Evolutionary conservation across 345 rosid genomes (phyloP).

Genomic region (Stellera chamaejasme): DNA sequence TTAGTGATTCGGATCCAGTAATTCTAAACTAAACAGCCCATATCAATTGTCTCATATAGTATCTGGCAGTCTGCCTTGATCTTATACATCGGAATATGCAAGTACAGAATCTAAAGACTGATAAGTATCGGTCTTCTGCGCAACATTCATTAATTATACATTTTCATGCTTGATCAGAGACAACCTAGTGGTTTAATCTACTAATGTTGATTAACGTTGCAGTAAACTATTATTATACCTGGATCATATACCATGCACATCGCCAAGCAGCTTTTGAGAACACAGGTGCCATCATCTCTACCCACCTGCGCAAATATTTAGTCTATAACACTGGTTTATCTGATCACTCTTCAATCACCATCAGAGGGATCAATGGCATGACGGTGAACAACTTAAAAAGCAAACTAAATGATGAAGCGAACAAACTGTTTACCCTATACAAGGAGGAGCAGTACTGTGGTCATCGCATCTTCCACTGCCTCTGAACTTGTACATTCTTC

Average conservation of each 20-base stretch:
- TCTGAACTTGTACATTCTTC: slow-evolving; percentile 73
- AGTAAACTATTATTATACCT: slow-evolving; percentile 41
- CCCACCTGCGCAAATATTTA: slow-evolving; percentile 55
- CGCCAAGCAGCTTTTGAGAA: slow-evolving; percentile 90
- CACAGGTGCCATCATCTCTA: slow-evolving; percentile 98
- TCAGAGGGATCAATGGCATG: not conserved
- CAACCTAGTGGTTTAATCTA: not conserved
- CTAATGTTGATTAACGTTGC: slow-evolving; percentile 1
- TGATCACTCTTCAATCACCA: slow-evolving; percentile 1
- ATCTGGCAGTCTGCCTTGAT: not conserved
- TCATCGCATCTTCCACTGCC: slow-evolving; percentile 67
- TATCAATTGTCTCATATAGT: not conserved
- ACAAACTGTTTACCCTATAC: slow-evolving; percentile 59
- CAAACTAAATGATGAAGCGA: not conserved
- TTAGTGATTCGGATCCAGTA: not conserved
- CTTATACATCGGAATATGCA: not conserved
- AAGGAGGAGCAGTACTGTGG: slow-evolving; percentile 78
- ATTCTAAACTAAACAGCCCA: not conserved
- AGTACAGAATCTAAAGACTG: not conserved
- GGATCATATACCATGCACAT: slow-evolving; percentile 90
- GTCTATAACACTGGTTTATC: not conserved
- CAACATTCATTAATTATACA: not conserved
- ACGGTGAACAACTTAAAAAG: no score
- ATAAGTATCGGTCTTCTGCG: no score
- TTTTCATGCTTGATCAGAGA: not conserved